Evolutionary conservation across 139 green algal species (phyloP), one percentile per base, ranked within the genome.

Genomic region (Micromonas pusilla): DNA sequence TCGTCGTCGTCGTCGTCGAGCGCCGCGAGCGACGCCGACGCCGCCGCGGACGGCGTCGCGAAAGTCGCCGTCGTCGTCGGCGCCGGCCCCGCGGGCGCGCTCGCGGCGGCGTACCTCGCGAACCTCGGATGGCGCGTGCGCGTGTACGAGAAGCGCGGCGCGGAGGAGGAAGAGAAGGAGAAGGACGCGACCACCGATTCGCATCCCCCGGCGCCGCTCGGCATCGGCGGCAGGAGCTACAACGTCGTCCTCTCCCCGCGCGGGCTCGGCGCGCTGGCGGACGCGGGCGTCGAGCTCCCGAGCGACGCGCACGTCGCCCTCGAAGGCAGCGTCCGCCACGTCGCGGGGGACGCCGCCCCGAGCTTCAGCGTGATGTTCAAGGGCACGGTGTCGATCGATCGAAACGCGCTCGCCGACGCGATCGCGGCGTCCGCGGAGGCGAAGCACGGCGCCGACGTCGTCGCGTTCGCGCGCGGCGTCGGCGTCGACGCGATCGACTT

Each of bases 71-170:
- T 73, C 16, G 26, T 68, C 31, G 33, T 73, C 33, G 66, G 66
- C 5, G 66, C 66, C 1, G 66, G 66, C 1, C 66, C 66, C 9
- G 66, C 66, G 66, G 66, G 66, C 2, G 31, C 66, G 1, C 16
- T 73, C 3, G 2, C 66, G 3, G 33, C 32, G 32, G 26, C 52
- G 13, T 26, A 9, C 2, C 66, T 73, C 66, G 66, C 66, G 13
- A 9, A n/a, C 23, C 21, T 52, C 23, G 66, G 66, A 3, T 73
- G n/a, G 23, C 32, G 3, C 23, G 66, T 73, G 66, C 20, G 52
- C 16, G 66, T 73, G 31, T 73, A 54, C 66, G 66, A 73, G 16
- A 28, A 31, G 37, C 31, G 66, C 45, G 66, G 32, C 16, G 30
- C 66, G 66, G 25, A n/a, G n/a, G n/a, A n/a, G n/a, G n/a, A n/a